Evolutionary conservation across 768 basidiomycete species (phyloP).

Genomic region (Tricholoma bakamatsutake): DNA sequence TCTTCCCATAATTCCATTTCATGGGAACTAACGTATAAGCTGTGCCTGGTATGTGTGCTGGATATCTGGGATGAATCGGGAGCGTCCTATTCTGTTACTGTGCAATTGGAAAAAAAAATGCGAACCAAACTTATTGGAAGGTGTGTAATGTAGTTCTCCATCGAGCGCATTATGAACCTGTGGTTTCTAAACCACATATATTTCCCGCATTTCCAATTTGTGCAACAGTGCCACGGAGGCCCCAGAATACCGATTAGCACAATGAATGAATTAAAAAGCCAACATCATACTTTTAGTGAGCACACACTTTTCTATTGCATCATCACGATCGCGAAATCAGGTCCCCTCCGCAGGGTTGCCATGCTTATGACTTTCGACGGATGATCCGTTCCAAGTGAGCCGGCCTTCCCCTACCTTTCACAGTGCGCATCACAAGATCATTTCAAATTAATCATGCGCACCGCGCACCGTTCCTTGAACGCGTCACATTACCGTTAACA

Average conservation of each 20-base stretch:
- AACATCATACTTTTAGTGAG: not conserved
- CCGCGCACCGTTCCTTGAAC: not conserved
- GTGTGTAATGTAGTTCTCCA: no score
- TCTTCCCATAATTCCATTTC: no score
- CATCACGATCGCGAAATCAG: not conserved
- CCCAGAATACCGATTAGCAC: not conserved
- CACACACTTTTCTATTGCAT: not conserved
- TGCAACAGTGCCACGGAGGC: no score
- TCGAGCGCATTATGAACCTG: no score
- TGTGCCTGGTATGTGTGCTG: no score
- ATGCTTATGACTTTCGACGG: not conserved
- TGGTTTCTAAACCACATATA: no score
- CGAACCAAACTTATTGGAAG: no score
- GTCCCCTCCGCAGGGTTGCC: not conserved
- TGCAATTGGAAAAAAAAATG: no score
- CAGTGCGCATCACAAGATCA: not conserved
- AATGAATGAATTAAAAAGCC: not conserved
- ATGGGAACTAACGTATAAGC: no score
- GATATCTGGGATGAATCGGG: no score
- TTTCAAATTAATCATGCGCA: not conserved
- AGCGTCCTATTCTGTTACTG: no score
- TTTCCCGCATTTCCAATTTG: no score
- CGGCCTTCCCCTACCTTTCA: not conserved
- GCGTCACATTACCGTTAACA: not conserved
- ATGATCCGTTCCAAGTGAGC: not conserved